Base-by-base conservation (phyloP, 1,139 yeast genomes). In the Geotrichum klebahnii region DNA sequence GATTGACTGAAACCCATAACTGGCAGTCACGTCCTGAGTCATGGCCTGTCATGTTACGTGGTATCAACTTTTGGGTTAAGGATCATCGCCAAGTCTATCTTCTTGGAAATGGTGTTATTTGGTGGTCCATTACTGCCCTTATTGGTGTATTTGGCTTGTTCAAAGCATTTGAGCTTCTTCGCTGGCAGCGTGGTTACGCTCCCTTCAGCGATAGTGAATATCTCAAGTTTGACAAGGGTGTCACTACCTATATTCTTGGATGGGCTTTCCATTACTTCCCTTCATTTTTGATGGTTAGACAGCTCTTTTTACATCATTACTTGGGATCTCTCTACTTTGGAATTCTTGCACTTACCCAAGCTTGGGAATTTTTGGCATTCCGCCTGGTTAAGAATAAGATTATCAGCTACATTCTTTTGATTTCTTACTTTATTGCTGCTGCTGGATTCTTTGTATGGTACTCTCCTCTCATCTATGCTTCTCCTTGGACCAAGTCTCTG, bases 41-140 rank as follows among this genome's bases (percentile, higher is more conserved):
- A 35, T 94, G 99, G 99, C 96, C 97, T 53, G 69, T 84, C 36
- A 75, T 94, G 64, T 69, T 76, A 55, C 83, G 97, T 69, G 98
- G 98, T 67, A 92, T 94, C 69, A 88, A 88, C 70, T 94, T 92
- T 73, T 92, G 97, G 97, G 82, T 78, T 58, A 75, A 77, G 61
- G 81, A 85, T 55, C 76, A 84, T 65, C 79, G 77, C 58, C 95
- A 86, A 66, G 80, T 92, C 40, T 94, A 92, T 67, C 76, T 94
- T 57, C 66, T 92, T 43, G 99, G 99, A 66, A 94, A 94, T 66
- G 90, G 92, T 19, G 79, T 86, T 46, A 74, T 83, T 40, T 94
- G 97, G 97, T 90, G 95, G 92, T 66, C 84, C 3, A 77, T 84
- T n/a, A 73, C 95, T 33, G 74, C 76, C 12, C 67, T 80, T 23